Percentiles rank a stretch among this genome's conserved stretches.
Evolutionary conservation across 352 stramenopile species (phyloP).

Genomic region (Blastocystis sp.): DNA sequence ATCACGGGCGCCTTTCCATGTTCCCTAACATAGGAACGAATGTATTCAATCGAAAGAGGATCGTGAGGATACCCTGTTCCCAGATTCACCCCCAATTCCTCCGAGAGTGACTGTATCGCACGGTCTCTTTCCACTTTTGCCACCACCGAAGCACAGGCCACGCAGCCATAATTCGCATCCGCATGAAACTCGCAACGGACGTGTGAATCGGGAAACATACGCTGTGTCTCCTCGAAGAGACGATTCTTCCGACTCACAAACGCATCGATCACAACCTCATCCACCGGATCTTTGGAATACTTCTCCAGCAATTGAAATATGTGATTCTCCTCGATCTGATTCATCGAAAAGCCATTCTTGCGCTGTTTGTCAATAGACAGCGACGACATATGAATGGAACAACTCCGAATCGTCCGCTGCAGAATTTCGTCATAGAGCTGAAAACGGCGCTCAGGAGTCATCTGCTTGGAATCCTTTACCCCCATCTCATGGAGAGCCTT

Average conservation of each 20-base stretch:
- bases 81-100: neutral
- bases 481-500: neutral
- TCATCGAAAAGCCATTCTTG: neutral
- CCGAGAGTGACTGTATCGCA: neutral
- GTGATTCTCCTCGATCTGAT: slow-evolving; percentile 28
- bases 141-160: neutral
- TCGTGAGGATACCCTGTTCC: slow-evolving; percentile 10
- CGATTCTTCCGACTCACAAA: slow-evolving; percentile 27
- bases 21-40: neutral
- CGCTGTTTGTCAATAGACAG: neutral
- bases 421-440: neutral
- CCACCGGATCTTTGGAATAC: neutral
- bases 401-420: neutral
- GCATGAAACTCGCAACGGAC: slow-evolving; percentile 2
- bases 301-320: neutral
- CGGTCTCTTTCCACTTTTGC: slow-evolving; percentile 13
- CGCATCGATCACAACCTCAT: slow-evolving; percentile 11
- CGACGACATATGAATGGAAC: neutral
- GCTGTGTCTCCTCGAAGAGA: neutral
- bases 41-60: neutral
- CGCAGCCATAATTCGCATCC: neutral
- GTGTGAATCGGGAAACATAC: neutral
- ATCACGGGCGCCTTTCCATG: neutral
- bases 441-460: neutral
- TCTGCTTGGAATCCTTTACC: neutral